Percentiles rank a stretch among this genome's conserved stretches.
These are phyloP conservation scores for Wolfiporia cocos DNA, from an alignment of 1,284 basidiomycete genomes.

Conservation along the genomic window DNA sequence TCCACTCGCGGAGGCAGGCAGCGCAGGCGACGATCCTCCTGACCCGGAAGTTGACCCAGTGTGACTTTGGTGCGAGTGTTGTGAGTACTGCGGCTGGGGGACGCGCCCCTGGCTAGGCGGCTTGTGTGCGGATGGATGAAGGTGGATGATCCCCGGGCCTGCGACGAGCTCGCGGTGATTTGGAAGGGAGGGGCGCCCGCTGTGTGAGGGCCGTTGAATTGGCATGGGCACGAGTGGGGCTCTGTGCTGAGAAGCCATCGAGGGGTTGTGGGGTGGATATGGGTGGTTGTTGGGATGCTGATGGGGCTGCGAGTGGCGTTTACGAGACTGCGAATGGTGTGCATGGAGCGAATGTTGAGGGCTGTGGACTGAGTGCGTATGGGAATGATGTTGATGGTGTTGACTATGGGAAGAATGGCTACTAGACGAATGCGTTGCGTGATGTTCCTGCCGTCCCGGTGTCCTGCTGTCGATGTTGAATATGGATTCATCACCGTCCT, in stretches of 20 bases:
- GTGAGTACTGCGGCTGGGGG: constrained; percentile 6
- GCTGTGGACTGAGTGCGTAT: constrained; percentile 9
- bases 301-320: constrained; percentile 26
- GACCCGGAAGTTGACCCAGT: constrained; percentile 10
- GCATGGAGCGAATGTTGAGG: constrained; percentile 11
- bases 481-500: neutral
- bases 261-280: constrained; percentile 1
- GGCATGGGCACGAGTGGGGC: constrained; percentile 1
- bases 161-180: constrained; percentile 7
- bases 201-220: constrained; percentile 18
- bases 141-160: constrained; percentile 23
- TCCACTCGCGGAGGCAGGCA: constrained; percentile 1
- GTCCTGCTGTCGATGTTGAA: neutral
- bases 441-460: constrained; percentile 7
- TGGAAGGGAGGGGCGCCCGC: constrained; percentile 16
- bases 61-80: constrained; percentile 10
- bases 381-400: constrained; percentile 11
- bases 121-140: constrained; percentile 13
- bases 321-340: constrained; percentile 16
- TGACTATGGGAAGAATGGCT: constrained; percentile 2
- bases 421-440: neutral
- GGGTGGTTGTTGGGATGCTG: constrained; percentile 5
- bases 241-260: neutral
- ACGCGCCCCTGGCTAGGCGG: constrained; percentile 9
- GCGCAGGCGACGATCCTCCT: constrained; percentile 9